Conservation (phyloP, 164 flowering plant genomes). For the Liriodendron chinense region DNA sequence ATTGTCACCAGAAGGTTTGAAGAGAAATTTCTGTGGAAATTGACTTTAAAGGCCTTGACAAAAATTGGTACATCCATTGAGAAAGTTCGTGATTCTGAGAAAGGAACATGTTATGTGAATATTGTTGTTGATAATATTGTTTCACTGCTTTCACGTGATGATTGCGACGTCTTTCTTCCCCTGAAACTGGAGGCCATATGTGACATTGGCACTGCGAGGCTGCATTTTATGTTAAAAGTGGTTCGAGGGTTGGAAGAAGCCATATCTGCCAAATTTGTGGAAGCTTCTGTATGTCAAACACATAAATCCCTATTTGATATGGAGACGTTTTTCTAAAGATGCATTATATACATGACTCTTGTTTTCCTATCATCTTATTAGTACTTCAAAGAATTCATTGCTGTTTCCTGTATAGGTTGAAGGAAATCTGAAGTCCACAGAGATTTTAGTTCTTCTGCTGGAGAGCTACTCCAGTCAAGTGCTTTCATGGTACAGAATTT, state of each 20-base stretch:
- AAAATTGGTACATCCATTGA: constrained; percentile 58
- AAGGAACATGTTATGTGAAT: constrained; percentile 38
- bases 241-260: constrained; percentile 57
- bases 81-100: constrained; percentile 46
- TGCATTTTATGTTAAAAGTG: constrained; percentile 43
- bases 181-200: constrained; percentile 60
- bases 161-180: constrained; percentile 41
- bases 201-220: constrained; percentile 52
- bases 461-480: constrained; percentile 56
- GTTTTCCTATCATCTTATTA: not conserved
- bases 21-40: constrained; percentile 48
- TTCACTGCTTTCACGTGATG: constrained; percentile 36
- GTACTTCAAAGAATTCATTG: not conserved
- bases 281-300: constrained; percentile 49
- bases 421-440: constrained; percentile 40
- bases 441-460: constrained; percentile 42
- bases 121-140: constrained; percentile 59
- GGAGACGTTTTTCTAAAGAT: not conserved
- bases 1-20: constrained; percentile 32
- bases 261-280: constrained; percentile 42
- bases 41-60: constrained; percentile 56
- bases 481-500: constrained; percentile 65
- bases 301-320: constrained; percentile 5
- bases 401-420: constrained; percentile 38
- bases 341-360: not conserved